Conservation (phyloP, 2,329 filamentous ascomycete genomes). For the Curvularia sp. region DNA sequence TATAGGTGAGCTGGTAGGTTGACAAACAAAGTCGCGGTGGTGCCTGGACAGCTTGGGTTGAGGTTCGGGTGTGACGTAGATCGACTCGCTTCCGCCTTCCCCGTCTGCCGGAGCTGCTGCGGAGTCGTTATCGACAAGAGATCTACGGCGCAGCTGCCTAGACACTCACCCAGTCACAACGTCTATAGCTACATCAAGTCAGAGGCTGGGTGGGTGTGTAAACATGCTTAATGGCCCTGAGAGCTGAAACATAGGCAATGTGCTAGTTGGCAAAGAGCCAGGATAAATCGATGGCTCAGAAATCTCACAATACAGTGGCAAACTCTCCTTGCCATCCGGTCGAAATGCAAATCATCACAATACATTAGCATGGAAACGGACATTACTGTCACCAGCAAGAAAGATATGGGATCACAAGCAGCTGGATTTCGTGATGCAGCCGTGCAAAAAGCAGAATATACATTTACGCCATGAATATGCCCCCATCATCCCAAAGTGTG, state of each 20-base stretch:
- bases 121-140: constrained; percentile 7
- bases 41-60: constrained; percentile 29
- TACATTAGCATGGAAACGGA: neutral
- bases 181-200: neutral
- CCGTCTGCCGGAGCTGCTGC: constrained; percentile 6
- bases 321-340: neutral
- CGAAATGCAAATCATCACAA: neutral
- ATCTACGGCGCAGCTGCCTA: constrained; percentile 3
- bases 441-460: constrained; percentile 46
- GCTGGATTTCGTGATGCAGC: constrained; percentile 42
- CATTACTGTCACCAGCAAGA: neutral
- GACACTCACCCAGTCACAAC: neutral
- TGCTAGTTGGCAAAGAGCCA: neutral
- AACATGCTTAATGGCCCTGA: neutral
- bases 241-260: neutral
- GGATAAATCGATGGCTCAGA: neutral
- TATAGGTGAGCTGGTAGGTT: constrained; percentile 15
- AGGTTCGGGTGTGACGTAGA: constrained; percentile 40
- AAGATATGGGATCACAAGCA: constrained; percentile 33
- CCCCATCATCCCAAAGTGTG: constrained; percentile 49
- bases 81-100: constrained; percentile 23
- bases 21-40: constrained; percentile 21
- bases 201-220: neutral
- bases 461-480: constrained; percentile 52
- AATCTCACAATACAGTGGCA: neutral